A percentile compares a stretch with the other conserved stretches of the same genome.
Evolutionary conservation across 1,284 basidiomycete species (phyloP).

Genomic region (Ustilago hordei): DNA sequence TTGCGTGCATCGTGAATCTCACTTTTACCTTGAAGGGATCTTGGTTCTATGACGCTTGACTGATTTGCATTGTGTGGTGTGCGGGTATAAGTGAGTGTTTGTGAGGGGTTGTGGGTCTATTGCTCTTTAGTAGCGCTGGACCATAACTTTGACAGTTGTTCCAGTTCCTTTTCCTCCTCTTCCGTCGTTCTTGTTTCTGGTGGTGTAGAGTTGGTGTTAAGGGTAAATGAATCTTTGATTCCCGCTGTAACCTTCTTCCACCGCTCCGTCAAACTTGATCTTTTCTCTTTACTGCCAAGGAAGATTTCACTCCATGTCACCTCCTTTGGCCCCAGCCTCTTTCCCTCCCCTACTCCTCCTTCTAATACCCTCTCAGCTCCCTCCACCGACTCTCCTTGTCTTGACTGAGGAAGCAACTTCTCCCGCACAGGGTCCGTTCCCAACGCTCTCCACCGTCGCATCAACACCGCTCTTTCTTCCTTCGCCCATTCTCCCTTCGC

Average conservation of each 20-base stretch:
- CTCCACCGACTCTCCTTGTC: background rate
- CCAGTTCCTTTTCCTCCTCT: conserved; percentile 24
- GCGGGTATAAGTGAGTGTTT: conserved; percentile 6
- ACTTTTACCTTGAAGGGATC: background rate
- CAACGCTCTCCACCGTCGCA: conserved; percentile 24
- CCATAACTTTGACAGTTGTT: conserved; percentile 30
- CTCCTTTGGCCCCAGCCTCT: conserved; percentile 15
- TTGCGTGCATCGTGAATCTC: conserved; percentile 52
- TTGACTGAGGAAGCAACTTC: background rate
- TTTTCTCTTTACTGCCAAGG: conserved; percentile 23
- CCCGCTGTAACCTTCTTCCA: conserved; percentile 34
- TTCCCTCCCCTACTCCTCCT: background rate
- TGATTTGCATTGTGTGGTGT: conserved; percentile 4
- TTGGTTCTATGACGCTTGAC: background rate
- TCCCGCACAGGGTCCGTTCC: conserved; percentile 9
- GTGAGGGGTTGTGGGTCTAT: background rate
- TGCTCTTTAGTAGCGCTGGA: conserved; percentile 13
- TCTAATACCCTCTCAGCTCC: background rate
- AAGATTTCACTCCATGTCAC: conserved; percentile 48
- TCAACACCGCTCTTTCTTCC: conserved; percentile 11
- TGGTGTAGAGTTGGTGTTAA: background rate
- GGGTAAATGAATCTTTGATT: conserved; percentile 23
- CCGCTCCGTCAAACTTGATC: conserved; percentile 18
- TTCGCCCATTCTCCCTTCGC: conserved; percentile 12
- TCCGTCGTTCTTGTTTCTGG: background rate